Evolutionary conservation across 345 rosid genomes (phyloP).

Genomic region (Populus ilicifolia): DNA sequence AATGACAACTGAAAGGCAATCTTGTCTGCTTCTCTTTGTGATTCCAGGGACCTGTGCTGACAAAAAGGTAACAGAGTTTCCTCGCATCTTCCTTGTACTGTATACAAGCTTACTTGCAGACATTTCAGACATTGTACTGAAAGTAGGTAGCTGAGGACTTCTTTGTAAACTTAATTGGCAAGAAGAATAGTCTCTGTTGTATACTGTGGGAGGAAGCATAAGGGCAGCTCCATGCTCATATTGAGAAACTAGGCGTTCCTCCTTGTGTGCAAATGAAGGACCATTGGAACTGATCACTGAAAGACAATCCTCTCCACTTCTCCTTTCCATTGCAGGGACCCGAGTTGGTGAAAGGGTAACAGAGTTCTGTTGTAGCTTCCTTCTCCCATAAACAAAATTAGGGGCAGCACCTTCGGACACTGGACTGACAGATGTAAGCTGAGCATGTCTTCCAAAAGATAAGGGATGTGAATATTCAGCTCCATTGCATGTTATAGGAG

Average conservation of each 20-base stretch:
- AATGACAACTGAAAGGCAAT: slow-evolving; percentile 43
- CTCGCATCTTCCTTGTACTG: slow-evolving; percentile 42
- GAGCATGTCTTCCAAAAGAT: background rate
- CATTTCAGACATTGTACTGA: slow-evolving; percentile 37
- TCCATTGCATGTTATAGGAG: slow-evolving; percentile 14
- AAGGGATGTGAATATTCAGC: slow-evolving; percentile 5
- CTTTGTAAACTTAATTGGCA: slow-evolving; percentile 26
- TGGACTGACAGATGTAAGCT: background rate
- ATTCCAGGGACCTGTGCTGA: slow-evolving; percentile 27
- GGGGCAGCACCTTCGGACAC: background rate
- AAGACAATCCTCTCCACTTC: background rate
- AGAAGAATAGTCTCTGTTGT: slow-evolving; percentile 16
- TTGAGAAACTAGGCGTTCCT: background rate
- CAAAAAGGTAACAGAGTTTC: slow-evolving; percentile 24
- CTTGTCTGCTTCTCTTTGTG: slow-evolving; percentile 36
- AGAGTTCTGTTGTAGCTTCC: background rate
- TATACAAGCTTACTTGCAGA: slow-evolving; percentile 44
- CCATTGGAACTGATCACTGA: background rate
- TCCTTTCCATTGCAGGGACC: background rate
- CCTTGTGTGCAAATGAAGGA: background rate
- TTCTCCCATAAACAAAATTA: background rate
- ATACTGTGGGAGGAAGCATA: background rate
- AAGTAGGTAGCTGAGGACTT: slow-evolving; percentile 39
- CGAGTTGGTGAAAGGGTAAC: background rate
- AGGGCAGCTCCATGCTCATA: background rate